Evolutionary conservation across 768 basidiomycete genomes (phyloP).

Genomic region (Tulasnella calospora): DNA sequence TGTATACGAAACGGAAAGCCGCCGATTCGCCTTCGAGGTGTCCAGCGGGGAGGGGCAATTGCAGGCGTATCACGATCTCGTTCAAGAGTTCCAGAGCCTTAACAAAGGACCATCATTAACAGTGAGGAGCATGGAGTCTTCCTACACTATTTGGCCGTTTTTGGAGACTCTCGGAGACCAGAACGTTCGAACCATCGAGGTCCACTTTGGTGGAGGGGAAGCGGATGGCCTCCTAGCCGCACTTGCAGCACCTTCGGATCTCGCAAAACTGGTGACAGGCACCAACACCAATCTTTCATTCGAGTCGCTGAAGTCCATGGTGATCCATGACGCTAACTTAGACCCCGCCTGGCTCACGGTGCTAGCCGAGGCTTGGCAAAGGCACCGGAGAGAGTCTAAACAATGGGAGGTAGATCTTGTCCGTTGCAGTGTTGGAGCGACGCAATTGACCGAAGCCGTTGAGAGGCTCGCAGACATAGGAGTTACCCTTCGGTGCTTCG

Average conservation of each 20-base stretch:
- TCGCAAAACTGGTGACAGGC: neutral
- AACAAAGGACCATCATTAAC: neutral
- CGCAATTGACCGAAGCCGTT: neutral
- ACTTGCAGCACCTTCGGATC: neutral
- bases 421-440: neutral
- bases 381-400: neutral
- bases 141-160: neutral
- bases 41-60: neutral
- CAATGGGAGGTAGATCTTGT: neutral
- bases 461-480: neutral
- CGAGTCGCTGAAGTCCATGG: neutral
- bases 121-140: neutral
- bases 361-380: neutral
- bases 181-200: neutral
- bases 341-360: neutral
- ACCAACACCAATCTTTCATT: neutral
- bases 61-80: neutral
- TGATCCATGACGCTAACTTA: neutral
- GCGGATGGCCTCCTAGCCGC: neutral
- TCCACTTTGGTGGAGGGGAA: neutral
- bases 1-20: neutral
- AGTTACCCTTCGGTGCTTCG: neutral
- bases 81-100: neutral
- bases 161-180: neutral
- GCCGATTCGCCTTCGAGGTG: neutral